Evolutionary conservation across 2,329 filamentous ascomycete genomes (phyloP), one percentile per base, ranked within the genome.

Genomic region (Leptographium radiaticola): DNA sequence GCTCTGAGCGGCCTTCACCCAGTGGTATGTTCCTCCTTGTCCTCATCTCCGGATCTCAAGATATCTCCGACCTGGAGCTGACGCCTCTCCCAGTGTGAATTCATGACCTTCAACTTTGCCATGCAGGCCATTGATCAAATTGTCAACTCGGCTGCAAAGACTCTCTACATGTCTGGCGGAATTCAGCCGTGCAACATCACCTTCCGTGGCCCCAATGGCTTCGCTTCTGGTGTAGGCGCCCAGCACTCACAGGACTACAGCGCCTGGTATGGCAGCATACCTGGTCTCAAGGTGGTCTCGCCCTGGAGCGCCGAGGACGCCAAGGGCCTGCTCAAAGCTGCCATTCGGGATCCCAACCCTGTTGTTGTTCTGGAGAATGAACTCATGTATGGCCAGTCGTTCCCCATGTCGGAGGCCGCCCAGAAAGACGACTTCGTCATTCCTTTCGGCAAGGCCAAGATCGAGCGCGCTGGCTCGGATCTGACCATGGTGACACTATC

Each of bases 51-150:
- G 31, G 18, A 5, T 11, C 5, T 45, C 16, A 10, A 16, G 31
- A n/a, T 34, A 4, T 39, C 9, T 13, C 25, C n/a, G 2, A 40
- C 13, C 12, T 6, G 9, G 25, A 42, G 11, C 54, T 53, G 57
- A 51, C 48, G 18, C 11, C 15, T 46, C 20, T 33, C 30, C 10
- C 61, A 93, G 88, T 93, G 87, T 81, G 93, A 98, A 77, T 98
- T 98, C 80, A 98, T 98, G 93, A 98, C 93, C 66, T 97, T 95
- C 83, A 98, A 98, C 82, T 97, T 97, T 70, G 91, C 93, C 71
- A 98, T 98, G 93, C 93, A 98, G 77, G 89, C 93, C 69, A 98
- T 98, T 72, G 93, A 98, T 71, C 93, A 98, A 72, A 88, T 98
- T 69, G 90, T 98, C 82, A 98, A 98, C 83, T 97, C 91, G 50